Percentiles rank a stretch among this genome's conserved stretches.
Conservation (phyloP, 345 rosid species). For the Aquilaria yunnanensis region DNA sequence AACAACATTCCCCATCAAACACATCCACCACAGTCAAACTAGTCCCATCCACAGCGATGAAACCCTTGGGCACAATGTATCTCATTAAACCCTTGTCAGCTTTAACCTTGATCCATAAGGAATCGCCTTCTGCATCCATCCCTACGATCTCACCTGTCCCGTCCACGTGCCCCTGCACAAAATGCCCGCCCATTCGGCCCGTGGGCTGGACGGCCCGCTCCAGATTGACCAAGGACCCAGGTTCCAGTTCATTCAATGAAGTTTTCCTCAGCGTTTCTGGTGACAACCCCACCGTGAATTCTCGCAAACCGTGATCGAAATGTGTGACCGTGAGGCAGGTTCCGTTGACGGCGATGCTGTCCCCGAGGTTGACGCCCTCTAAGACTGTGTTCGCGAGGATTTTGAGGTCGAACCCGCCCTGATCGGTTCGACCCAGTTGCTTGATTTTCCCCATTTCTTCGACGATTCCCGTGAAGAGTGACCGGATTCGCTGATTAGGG, state of each 20-base stretch:
- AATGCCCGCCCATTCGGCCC: constrained; percentile 84
- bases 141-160: constrained; percentile 75
- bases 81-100: constrained; percentile 39
- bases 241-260: constrained; percentile 52
- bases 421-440: constrained; percentile 38
- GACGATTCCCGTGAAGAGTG: constrained; percentile 80
- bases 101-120: constrained; percentile 83
- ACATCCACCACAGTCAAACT: constrained; percentile 92
- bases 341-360: constrained; percentile 83
- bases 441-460: constrained; percentile 77
- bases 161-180: constrained; percentile 94
- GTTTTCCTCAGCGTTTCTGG: constrained; percentile 83
- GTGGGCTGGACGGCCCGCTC: constrained; percentile 81
- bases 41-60: constrained; percentile 83
- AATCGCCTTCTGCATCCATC: constrained; percentile 61
- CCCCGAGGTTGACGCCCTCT: constrained; percentile 65
- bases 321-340: constrained; percentile 82
- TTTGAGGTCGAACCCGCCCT: constrained; percentile 64
- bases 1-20: constrained; percentile 65
- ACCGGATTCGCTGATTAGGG: constrained; percentile 26
- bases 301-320: constrained; percentile 35
- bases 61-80: constrained; percentile 83
- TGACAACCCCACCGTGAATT: constrained; percentile 64
- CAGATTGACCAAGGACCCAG: constrained; percentile 74
- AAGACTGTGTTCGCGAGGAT: constrained; percentile 57